phyloP scores from a whole-genome alignment of 208 protist genomes.

The Leishmania lainsoni region DNA sequence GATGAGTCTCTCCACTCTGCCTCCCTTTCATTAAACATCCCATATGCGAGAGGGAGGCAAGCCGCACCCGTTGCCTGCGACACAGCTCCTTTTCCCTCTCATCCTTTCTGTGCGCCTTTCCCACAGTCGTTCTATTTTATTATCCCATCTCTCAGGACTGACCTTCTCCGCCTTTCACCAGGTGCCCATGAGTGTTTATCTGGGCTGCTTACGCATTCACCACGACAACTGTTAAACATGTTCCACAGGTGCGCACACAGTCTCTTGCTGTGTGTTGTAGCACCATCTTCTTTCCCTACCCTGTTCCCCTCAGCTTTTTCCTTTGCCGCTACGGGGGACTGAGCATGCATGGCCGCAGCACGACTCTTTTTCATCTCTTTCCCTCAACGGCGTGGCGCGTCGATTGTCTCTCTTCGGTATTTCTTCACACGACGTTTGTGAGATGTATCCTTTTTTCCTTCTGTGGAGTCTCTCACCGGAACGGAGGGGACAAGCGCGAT shows the following conservation, averaged over 20 bases:
- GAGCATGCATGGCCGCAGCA: no score
- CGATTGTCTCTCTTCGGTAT: no score
- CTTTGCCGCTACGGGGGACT: no score
- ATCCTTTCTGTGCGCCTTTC: neutral
- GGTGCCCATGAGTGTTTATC: no score
- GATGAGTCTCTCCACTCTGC: neutral
- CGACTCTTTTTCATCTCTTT: no score
- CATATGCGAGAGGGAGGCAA: neutral
- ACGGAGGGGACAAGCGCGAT: neutral
- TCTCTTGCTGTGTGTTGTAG: conserved; percentile 55
- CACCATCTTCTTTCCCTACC: neutral
- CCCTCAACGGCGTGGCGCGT: no score
- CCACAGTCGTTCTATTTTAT: neutral
- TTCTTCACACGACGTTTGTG: no score
- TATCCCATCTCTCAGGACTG: neutral
- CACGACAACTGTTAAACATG: neutral
- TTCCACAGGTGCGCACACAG: conserved; percentile 68
- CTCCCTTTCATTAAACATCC: neutral
- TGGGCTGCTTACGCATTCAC: no score
- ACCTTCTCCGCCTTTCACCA: no score
- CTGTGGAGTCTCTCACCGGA: neutral
- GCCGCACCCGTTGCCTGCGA: neutral
- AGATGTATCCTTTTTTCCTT: neutral
- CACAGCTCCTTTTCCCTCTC: neutral
- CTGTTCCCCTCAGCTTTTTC: no score